Conservation (phyloP, 2,329 filamentous ascomycete genomes). For the Keithomyces neogunnii region DNA sequence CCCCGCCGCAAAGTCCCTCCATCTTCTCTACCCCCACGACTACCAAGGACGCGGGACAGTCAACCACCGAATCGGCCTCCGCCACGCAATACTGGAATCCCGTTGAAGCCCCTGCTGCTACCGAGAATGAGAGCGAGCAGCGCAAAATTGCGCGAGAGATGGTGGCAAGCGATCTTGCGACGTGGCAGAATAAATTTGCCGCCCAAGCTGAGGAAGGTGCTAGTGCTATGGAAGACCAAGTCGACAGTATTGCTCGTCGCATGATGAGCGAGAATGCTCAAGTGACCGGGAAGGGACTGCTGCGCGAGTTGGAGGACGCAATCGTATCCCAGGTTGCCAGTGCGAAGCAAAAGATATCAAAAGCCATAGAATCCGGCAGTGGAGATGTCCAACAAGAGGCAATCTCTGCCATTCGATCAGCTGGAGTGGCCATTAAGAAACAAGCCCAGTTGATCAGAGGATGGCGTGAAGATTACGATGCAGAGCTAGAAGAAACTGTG, state of each 20-base stretch:
- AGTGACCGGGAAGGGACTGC: slow-evolving; percentile 55
- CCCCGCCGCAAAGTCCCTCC: slow-evolving; percentile 20
- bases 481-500: slow-evolving; percentile 60
- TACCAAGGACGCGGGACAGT: slow-evolving; percentile 8
- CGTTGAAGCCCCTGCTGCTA: slow-evolving; percentile 35
- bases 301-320: slow-evolving; percentile 60
- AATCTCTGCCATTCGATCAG: slow-evolving; percentile 47
- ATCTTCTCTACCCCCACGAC: slow-evolving; percentile 23
- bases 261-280: slow-evolving; percentile 58
- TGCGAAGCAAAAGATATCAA: slow-evolving; percentile 61
- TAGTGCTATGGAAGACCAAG: slow-evolving; percentile 60
- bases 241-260: slow-evolving; percentile 47
- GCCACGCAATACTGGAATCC: slow-evolving; percentile 20
- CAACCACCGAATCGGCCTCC: slow-evolving; percentile 20
- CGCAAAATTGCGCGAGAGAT: slow-evolving; percentile 53
- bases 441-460: slow-evolving; percentile 67
- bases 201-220: slow-evolving; percentile 76
- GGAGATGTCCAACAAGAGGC: slow-evolving; percentile 34
- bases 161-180: slow-evolving; percentile 68
- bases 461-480: slow-evolving; percentile 67
- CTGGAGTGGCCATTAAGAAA: slow-evolving; percentile 66
- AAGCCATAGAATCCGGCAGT: slow-evolving; percentile 43
- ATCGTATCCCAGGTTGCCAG: slow-evolving; percentile 53
- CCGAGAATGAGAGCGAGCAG: slow-evolving; percentile 42
- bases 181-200: slow-evolving; percentile 85